Conservation (phyloP, 2,329 filamentous ascomycete genomes). For the Teratosphaeria pseudoeucalypti region DNA sequence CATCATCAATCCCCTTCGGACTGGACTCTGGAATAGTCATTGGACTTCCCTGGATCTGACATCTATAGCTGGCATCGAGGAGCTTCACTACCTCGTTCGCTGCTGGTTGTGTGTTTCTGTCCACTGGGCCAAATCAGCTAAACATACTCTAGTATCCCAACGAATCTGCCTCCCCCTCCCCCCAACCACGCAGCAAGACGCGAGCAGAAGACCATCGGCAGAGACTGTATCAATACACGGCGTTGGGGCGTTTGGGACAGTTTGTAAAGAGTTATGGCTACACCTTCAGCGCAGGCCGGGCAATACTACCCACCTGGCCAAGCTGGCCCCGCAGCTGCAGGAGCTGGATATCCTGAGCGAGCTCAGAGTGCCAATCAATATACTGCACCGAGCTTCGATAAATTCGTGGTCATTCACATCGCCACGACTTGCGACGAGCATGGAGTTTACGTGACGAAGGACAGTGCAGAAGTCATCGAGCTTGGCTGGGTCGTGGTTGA, state of each 20-base stretch:
- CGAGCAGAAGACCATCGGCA: neutral
- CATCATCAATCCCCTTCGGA: neutral
- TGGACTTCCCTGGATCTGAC: neutral
- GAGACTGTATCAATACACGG: constrained; percentile 1
- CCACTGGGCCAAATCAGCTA: neutral
- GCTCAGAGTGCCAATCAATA: constrained; percentile 14
- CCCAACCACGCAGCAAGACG: neutral
- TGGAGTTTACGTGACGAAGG: constrained; percentile 97
- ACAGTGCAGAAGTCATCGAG: constrained; percentile 98
- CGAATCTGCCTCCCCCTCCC: neutral
- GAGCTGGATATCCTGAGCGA: neutral
- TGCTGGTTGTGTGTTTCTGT: neutral
- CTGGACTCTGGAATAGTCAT: neutral
- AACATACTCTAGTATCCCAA: neutral
- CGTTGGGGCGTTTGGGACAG: constrained; percentile 6
- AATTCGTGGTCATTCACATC: constrained; percentile 96
- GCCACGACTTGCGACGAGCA: constrained; percentile 98
- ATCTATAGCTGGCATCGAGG: neutral
- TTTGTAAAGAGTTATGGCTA: constrained; percentile 10
- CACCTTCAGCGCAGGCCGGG: constrained; percentile 12
- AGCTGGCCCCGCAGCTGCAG: constrained; percentile 4
- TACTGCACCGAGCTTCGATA: constrained; percentile 52
- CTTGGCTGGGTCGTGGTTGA: constrained; percentile 79
- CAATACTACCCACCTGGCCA: constrained; percentile 2
- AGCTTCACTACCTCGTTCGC: neutral